Evolutionary conservation across 208 protist genomes (phyloP), one percentile per base, ranked within the genome.

Genomic region (Porcisia deanei): DNA sequence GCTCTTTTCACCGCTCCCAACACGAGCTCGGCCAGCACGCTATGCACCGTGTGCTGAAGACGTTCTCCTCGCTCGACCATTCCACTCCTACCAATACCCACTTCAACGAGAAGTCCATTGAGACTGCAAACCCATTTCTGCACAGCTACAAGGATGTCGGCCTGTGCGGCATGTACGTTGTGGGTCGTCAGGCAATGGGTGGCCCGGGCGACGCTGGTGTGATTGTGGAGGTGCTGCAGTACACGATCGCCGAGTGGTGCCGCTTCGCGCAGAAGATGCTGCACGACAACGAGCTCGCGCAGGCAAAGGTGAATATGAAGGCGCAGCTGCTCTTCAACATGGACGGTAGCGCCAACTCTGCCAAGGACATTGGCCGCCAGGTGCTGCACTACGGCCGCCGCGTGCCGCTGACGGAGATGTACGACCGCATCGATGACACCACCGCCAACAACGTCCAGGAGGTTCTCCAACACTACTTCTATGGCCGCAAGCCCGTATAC

Each of bases 391-490:
- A 90, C 84, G 91, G 91, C 60, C 86, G 92, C 67, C 89, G 91
- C 69, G 89, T 96, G 66, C 91, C 94, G 59, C 86, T 98, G 54
- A 82, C 85, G 80, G 92, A 98, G 86, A 95, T 96, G 91, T 98
- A 94, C 88, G 90, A 91, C 82, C 90, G 94, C 77, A 97, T 98
- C 72, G 92, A 98, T 74, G 91, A 96, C 81, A 87, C 94, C 58
- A 96, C 94, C 54, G 87, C 85, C 58, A 94, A 70, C 71, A 93
- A 96, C 77, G 71, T 97, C 16, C 91, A 95, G 82, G 90, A 97
- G 76, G 91, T 95, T 43, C 79, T 97, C 45, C 88, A 97, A 81
- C 91, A 97, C 86, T 98, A 98, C 85, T 98, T 94, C 87, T 95
- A 96, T 86, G 89, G 88, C 66, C 85, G 91, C 73, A 94, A 95